Percentiles rank a stretch among this genome's conserved stretches.
Conservation (phyloP, 495 filamentous ascomycete genomes). For the Penicillium maclennaniae region DNA sequence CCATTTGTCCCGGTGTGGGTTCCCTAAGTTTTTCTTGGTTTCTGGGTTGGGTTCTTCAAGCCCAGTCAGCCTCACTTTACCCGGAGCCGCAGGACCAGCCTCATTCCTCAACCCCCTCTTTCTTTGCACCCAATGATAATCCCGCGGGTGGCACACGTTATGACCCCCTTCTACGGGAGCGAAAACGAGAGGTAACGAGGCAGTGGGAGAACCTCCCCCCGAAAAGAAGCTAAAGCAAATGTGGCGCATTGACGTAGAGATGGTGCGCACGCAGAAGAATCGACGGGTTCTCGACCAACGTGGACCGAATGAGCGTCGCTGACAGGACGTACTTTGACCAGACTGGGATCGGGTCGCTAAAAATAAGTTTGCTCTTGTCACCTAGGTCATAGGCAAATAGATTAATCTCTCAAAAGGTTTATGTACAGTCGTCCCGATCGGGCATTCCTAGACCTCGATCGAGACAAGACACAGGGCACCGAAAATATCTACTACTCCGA, state of each 20-base stretch:
- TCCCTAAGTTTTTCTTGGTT: not conserved
- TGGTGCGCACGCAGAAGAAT: conserved; percentile 8
- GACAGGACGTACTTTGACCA: conserved; percentile 1
- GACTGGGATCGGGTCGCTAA: not conserved
- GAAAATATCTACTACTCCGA: not conserved
- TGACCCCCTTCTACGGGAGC: not conserved
- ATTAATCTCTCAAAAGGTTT: not conserved
- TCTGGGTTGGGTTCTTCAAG: conserved; percentile 8
- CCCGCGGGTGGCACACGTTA: not conserved
- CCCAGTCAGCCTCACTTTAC: conserved; percentile 26
- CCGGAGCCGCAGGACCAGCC: conserved; percentile 29
- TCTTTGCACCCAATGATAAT: not conserved
- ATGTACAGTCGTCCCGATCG: not conserved
- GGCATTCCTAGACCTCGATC: not conserved
- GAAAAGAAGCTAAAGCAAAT: not conserved
- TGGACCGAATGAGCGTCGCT: conserved; percentile 17
- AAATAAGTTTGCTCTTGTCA: not conserved
- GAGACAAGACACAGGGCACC: not conserved
- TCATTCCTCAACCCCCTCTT: conserved; percentile 13
- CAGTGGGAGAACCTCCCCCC: no score
- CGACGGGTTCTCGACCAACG: conserved; percentile 1
- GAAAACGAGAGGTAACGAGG: not conserved
- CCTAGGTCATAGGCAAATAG: not conserved
- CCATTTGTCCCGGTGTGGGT: not conserved
- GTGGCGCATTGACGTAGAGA: conserved; percentile 12